A percentile compares a stretch with the other conserved stretches of the same genome.
phyloP scores from a whole-genome alignment of 805 yeast genomes.

The Barnettozyma salicaria region DNA sequence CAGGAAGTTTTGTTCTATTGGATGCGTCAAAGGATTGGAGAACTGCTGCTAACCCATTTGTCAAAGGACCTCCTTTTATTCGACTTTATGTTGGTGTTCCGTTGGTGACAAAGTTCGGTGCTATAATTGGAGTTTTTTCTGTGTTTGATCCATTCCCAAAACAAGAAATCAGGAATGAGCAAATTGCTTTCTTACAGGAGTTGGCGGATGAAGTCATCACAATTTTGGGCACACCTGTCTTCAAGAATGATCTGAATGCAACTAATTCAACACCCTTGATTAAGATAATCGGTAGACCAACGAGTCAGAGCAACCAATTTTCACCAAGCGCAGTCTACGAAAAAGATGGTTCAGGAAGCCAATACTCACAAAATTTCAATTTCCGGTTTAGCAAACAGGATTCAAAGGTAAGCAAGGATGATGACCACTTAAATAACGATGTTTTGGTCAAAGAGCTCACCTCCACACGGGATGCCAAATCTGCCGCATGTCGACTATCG shows the following conservation, averaged over 20 bases:
- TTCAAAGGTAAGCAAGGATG: constrained; percentile 14
- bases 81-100: constrained; percentile 65
- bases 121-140: constrained; percentile 51
- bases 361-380: constrained; percentile 46
- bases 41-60: constrained; percentile 54
- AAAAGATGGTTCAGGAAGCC: constrained; percentile 58
- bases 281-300: constrained; percentile 49
- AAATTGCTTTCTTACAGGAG: constrained; percentile 32
- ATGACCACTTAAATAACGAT: constrained; percentile 27
- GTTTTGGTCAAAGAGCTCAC: constrained; percentile 33
- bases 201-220: constrained; percentile 38
- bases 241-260: constrained; percentile 1
- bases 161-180: constrained; percentile 30
- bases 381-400: constrained; percentile 36
- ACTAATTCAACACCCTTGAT: constrained; percentile 11
- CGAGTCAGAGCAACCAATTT: constrained; percentile 36
- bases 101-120: constrained; percentile 34
- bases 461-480: constrained; percentile 35
- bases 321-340: constrained; percentile 41
- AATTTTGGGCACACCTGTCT: constrained; percentile 33
- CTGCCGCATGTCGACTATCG: constrained; percentile 39
- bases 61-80: constrained; percentile 53
- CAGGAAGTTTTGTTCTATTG: constrained; percentile 44
- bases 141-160: constrained; percentile 47
- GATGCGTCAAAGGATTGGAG: constrained; percentile 74